Evolutionary conservation across 2,329 filamentous ascomycete species (phyloP), one percentile per base, ranked within the genome.

Genomic region (Colletotrichum somersetense): DNA sequence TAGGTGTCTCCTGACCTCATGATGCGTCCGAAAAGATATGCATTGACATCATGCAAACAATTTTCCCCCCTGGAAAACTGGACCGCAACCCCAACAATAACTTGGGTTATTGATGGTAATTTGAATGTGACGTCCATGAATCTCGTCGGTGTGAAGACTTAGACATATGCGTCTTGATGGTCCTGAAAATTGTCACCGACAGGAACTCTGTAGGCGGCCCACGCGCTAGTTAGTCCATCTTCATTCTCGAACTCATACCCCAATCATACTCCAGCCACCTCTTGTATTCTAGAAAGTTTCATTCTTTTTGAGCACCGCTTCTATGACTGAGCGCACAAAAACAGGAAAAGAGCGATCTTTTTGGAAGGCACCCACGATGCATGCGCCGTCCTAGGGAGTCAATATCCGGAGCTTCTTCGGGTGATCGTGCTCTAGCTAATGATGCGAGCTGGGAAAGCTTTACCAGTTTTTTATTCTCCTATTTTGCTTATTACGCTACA

Each of bases 11-110:
- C 48, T 33, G 35, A 12, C 18, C 18, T 35, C 46, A 7, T n/a
- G 44, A 46, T 10, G 44, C 48, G 53, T 53, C 62, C 62, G 48
- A 55, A 23, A n/a, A 38, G 11, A 11, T 35, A 55, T 33, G 48
- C 46, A 30, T 20, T 59, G 16, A 42, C 35, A 53, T 20, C 5
- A 33, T n/a, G 62, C 35, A 52, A 53, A 26, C 48, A 42, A 2
- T 7, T 16, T 44, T 20, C 6, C 10, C 20, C 6, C 10, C 7
- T 7, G 12, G 33, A 23, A 1, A 3, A 44, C 12, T 16, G 2
- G 5, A 20, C 42, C 52, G 5, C 11, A 12, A 46, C 18, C 7
- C 18, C 12, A 44, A 35, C 18, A 5, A 20, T 14, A n/a, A 40
- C 14, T 40, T 20, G 59, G 38, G 50, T 14, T 33, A 20, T 40